A percentile compares a stretch with the other conserved stretches of the same genome.
phyloP scores from a whole-genome alignment of 768 basidiomycete genomes.

The Rhizopogon vinicolor region DNA sequence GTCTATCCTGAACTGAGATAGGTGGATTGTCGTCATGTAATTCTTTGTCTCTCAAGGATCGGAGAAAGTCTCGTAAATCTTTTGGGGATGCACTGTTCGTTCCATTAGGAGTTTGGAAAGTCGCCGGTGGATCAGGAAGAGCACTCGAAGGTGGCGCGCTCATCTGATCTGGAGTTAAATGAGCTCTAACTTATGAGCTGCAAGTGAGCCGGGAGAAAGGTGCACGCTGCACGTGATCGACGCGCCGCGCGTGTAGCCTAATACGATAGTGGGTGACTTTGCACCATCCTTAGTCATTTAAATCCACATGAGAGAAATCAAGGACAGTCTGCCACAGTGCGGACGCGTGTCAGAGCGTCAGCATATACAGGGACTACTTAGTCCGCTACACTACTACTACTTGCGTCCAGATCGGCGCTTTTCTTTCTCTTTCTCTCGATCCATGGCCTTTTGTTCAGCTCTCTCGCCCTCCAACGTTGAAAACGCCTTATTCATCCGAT shows the following conservation, averaged over 20 bases:
- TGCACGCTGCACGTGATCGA: too few species aligned
- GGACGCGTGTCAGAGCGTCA: background rate
- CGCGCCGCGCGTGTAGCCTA: too few species aligned
- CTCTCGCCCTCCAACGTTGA: conserved; percentile 79
- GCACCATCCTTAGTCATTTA: too few species aligned
- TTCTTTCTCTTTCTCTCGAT: conserved; percentile 73
- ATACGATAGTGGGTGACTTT: too few species aligned
- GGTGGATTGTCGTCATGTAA: conserved; percentile 28
- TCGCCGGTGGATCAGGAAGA: conserved; percentile 17
- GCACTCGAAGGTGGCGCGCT: conserved; percentile 19
- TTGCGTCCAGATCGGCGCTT: conserved; percentile 77
- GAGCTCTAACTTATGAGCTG: background rate
- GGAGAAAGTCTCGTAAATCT: conserved; percentile 42
- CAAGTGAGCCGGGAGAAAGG: too few species aligned
- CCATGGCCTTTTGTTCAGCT: conserved; percentile 92
- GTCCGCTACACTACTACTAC: conserved; percentile 23
- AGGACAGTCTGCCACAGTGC: background rate
- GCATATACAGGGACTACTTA: background rate
- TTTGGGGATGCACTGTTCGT: conserved; percentile 21
- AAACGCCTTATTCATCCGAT: conserved; percentile 79
- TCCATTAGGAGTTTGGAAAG: conserved; percentile 27
- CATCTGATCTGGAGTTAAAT: conserved; percentile 12
- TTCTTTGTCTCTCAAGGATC: conserved; percentile 31
- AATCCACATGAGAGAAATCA: too few species aligned
- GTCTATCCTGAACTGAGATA: conserved; percentile 30